phyloP scores from a whole-genome alignment of 495 filamentous ascomycete species.

The Penicillium coprophilum region DNA sequence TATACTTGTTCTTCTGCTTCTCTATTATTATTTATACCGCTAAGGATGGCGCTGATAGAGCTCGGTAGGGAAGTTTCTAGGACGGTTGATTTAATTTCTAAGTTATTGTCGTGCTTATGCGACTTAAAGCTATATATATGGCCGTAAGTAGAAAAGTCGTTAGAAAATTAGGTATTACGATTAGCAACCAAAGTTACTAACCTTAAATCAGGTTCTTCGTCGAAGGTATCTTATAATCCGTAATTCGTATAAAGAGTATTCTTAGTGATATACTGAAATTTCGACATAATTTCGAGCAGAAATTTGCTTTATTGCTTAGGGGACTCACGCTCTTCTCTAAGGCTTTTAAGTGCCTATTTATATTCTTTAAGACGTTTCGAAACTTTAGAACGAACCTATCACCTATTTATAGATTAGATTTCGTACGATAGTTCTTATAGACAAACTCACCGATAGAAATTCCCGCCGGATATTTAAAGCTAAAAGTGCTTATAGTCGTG shows the following conservation, averaged over 20 bases:
- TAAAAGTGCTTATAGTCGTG: slow-evolving; percentile 31
- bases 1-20: not conserved
- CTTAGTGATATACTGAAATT: slow-evolving; percentile 43
- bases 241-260: slow-evolving; percentile 48
- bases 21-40: too few relatives aligned
- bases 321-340: slow-evolving; percentile 48
- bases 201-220: slow-evolving; percentile 26
- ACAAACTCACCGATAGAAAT: slow-evolving; percentile 45
- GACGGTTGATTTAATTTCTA: not conserved
- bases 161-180: slow-evolving; percentile 42
- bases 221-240: slow-evolving; percentile 39
- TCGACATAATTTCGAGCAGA: slow-evolving; percentile 41
- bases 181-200: slow-evolving; percentile 48
- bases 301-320: slow-evolving; percentile 43
- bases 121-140: slow-evolving; percentile 39
- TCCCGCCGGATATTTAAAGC: slow-evolving; percentile 47
- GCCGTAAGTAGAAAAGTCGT: slow-evolving; percentile 37
- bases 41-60: not conserved
- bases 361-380: slow-evolving; percentile 34
- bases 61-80: not conserved
- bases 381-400: slow-evolving; percentile 47
- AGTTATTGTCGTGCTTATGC: slow-evolving; percentile 3
- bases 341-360: slow-evolving; percentile 31
- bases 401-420: not conserved
- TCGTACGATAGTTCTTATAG: not conserved